phyloP scores from a whole-genome alignment of 1,139 yeast species.

The Debaryomyces subglobosus region DNA sequence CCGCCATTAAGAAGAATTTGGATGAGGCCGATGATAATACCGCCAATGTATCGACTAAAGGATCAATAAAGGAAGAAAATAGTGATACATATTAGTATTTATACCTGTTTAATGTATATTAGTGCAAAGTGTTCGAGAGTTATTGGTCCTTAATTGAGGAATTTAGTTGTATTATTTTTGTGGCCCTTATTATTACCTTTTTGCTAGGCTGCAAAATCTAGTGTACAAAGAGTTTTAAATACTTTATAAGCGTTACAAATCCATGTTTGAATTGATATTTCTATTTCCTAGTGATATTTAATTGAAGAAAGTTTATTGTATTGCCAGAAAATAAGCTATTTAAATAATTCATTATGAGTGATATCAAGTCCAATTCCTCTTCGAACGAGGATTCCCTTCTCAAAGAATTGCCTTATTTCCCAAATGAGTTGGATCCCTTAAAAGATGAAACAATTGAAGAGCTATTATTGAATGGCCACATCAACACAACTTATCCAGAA shows the following conservation, averaged over 20 bases:
- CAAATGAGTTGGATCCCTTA: constrained; percentile 23
- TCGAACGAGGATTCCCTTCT: background rate
- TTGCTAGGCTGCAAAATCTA: constrained; percentile 2
- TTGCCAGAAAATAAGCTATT: background rate
- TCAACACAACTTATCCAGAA: constrained; percentile 21
- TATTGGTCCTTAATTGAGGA: background rate
- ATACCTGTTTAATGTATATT: background rate
- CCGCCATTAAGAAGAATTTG: constrained; percentile 35
- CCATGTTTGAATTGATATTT: background rate
- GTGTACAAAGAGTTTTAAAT: constrained; percentile 5
- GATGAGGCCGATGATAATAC: constrained; percentile 20
- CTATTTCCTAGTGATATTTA: background rate
- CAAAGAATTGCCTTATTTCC: constrained; percentile 28
- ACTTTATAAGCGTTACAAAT: constrained; percentile 1
- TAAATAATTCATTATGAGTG: constrained; percentile 1
- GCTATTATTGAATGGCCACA: constrained; percentile 27
- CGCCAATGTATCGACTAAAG: background rate
- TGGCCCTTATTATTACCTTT: background rate
- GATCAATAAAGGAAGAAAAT: background rate
- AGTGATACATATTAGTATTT: background rate
- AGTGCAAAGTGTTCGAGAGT: background rate
- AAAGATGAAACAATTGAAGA: constrained; percentile 22
- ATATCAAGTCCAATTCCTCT: background rate
- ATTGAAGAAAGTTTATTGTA: background rate
- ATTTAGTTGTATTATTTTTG: background rate